Percentiles rank a stretch among this genome's conserved stretches.
Evolutionary conservation across 495 filamentous ascomycete species (phyloP).

Genomic region (Aspergillus sparsus): DNA sequence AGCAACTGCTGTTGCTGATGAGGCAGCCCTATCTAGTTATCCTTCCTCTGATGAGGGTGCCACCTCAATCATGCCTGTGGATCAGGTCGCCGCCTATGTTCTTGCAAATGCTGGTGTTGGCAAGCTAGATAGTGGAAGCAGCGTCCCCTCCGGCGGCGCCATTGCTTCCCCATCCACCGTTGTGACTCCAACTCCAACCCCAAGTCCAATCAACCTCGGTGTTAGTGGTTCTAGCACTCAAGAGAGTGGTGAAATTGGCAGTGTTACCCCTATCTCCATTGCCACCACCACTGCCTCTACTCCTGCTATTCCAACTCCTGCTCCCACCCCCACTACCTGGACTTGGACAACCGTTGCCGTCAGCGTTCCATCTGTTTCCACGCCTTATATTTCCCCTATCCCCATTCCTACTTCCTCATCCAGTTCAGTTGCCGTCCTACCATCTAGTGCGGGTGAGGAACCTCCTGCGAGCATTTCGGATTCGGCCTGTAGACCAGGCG

Average conservation of each 20-base stretch:
- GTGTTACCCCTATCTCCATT: slow-evolving; percentile 4
- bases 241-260: background rate
- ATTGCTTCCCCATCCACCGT: slow-evolving; percentile 8
- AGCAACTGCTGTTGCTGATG: slow-evolving; percentile 25
- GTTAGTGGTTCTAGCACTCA: too few species aligned
- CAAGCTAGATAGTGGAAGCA: slow-evolving; percentile 27
- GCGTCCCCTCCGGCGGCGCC: slow-evolving; percentile 9
- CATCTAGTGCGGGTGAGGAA: background rate
- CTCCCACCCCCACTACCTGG: background rate
- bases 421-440: background rate
- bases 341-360: slow-evolving; percentile 22
- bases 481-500: background rate
- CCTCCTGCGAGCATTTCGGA: too few species aligned
- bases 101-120: slow-evolving; percentile 33
- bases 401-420: slow-evolving; percentile 2
- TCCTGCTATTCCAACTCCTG: slow-evolving; percentile 5
- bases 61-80: slow-evolving; percentile 23
- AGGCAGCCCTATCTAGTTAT: slow-evolving; percentile 29
- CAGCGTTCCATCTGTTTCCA: background rate
- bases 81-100: slow-evolving; percentile 30
- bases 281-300: slow-evolving; percentile 21
- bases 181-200: slow-evolving; percentile 7
- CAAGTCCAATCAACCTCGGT: background rate
- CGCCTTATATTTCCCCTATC: background rate
- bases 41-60: slow-evolving; percentile 25